These are phyloP conservation scores for Astrephomene gubernaculifera DNA, from an alignment of 139 green algal species.

Conservation along the genomic window DNA sequence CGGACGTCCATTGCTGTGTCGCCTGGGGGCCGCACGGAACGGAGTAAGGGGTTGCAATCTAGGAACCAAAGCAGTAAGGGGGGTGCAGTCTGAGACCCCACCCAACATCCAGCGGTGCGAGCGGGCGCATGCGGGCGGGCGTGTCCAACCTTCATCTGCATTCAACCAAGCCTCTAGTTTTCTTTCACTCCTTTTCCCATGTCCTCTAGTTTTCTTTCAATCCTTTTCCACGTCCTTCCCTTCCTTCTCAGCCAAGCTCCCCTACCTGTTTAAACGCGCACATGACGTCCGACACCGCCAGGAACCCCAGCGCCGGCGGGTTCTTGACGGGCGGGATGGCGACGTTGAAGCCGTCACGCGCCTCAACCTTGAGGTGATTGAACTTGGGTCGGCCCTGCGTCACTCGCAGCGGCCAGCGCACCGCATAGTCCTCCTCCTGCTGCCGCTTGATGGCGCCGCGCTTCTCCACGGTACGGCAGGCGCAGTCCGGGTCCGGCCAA, in stretches of 20 bases:
- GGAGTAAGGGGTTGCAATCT: background rate
- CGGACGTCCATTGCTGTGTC: conserved; percentile 13
- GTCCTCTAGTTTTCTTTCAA: no score
- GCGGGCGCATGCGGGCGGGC: no score
- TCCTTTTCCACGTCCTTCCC: no score
- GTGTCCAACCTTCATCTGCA: no score
- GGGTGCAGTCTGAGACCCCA: no score
- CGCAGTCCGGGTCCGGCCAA: conserved; percentile 30
- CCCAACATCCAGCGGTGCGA: no score
- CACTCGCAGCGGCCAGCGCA: conserved; percentile 33
- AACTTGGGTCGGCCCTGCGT: conserved; percentile 41
- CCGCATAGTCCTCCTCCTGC: conserved; percentile 39
- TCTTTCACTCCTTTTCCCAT: no score
- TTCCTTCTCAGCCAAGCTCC: background rate
- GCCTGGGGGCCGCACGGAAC: background rate
- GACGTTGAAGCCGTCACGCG: conserved; percentile 37
- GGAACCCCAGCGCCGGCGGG: conserved; percentile 35
- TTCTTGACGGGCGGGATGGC: conserved; percentile 41
- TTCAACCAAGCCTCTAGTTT: no score
- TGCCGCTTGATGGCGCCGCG: conserved; percentile 34
- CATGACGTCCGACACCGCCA: conserved; percentile 42
- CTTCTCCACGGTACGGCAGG: conserved; percentile 30
- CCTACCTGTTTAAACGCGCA: conserved; percentile 43
- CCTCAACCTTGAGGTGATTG: conserved; percentile 43
- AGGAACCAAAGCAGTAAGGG: no score